Base-by-base conservation (phyloP, 139 green algal species). In the Picochlorum sp. region DNA sequence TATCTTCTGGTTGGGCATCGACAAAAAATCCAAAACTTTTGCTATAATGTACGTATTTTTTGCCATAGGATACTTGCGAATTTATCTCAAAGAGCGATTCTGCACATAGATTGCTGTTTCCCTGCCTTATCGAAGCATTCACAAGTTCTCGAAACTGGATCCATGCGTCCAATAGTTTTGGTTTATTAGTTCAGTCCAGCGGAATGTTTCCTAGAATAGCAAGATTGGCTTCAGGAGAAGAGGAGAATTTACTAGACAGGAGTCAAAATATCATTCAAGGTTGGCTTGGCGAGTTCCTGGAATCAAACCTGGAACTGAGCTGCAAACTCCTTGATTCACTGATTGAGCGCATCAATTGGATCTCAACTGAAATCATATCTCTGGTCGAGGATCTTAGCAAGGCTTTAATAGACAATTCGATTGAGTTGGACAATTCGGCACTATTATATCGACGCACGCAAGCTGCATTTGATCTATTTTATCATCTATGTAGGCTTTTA, bases 331-430 rank as follows among this genome's bases (percentile, higher is more conserved):
- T 95, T 3, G 85, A 95, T 72, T 75, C 81, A 36, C 71, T 95
- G 33, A 89, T 95, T 68, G 87, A 81, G 67, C 85, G 67, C 10
- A 62, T 86, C 32, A 95, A 92, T 69, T 90, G 85, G 83, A 85
- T 80, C 10, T 51, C 86, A 24, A 90, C 83, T 4, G 87, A 95
- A 68, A 83, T 95, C 54, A 71, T 69, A 20, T 69, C 87, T 3
- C 45, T 73, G 12, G 50, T 59, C n/a, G 69, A 84, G 51, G 60
- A 80, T 33, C 14, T 68, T 28, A 16, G 22, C 22, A 16, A 47
- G 10, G 18, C 20, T 16, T 6, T 47, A 6, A 47, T 16, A n/a
- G 14, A n/a, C n/a, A n/a, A 47, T 47, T 47, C 39, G 20, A n/a
- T 16, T 26, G 39, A n/a, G 18, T 26, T 47, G 20, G 39, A 22